Evolutionary conservation across 1,284 basidiomycete genomes (phyloP), one percentile per base, ranked within the genome.

Genomic region (Hypsizygus ulmarius): DNA sequence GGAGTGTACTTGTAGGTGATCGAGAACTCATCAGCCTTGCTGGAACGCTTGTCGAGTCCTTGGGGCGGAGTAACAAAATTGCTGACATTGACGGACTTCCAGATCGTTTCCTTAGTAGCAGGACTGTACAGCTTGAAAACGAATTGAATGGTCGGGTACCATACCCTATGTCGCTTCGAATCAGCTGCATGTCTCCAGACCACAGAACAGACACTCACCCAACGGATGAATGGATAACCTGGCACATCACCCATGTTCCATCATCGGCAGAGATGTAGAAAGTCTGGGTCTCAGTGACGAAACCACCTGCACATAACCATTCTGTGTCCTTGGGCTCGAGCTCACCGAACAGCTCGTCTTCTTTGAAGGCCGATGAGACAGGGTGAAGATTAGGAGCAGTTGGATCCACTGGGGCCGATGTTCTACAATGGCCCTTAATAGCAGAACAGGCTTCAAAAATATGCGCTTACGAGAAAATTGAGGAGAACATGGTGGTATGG

Each of bases 101-200:
- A 99, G 46, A 77, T 76, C 47, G 71, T 78, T 62, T 89, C 77
- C 52, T 84, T 82, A 9, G 89, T 93, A 52, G 75, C 75, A 8
- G 94, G 88, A 64, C 97, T 85, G 73, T 82, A 88, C 53, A 91
- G 73, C 71, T 95, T 96, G 84, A 89, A 96, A 2, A 87, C 93
- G 70, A 98, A 94, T 68, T 99, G 97, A 59, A 97, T 86, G 33
- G 90, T 93, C 5, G 96, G 94, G 62, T 90, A 93, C 91, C 91
- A 95, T 43, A 94, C 66, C 5, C 91, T 93, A 39, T 28, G 39
- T 35, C 36, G 11, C 47, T 12, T 38, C 25, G 29, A 45, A 43
- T 48, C 39, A 43, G 51, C 39, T 43, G 14, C 21, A 27, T 18
- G 41, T 48, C 41, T 51, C 59, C 49, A 35, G 39, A 40, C 45